phyloP scores from a whole-genome alignment of 805 yeast genomes.

The Lipomyces sp. region DNA sequence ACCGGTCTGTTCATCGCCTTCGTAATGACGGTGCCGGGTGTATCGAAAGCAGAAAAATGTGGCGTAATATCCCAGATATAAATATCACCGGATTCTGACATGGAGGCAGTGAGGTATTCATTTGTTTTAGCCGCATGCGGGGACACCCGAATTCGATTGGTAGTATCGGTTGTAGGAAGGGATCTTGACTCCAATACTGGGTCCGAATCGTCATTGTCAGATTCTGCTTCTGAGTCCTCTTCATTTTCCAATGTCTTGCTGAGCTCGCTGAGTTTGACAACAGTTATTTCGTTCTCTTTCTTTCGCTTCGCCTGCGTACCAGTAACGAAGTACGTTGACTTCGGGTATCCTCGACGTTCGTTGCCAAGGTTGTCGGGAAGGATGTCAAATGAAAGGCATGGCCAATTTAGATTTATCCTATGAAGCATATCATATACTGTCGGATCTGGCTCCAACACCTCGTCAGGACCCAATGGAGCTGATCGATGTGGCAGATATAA shows the following conservation, averaged over 20 bases:
- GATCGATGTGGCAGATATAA: slow-evolving; percentile 88
- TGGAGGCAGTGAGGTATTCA: slow-evolving; percentile 83
- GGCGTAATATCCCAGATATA: slow-evolving; percentile 78
- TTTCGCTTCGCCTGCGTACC: slow-evolving; percentile 91
- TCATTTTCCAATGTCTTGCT: slow-evolving; percentile 86
- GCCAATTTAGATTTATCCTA: slow-evolving; percentile 94
- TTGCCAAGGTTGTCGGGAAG: slow-evolving; percentile 84
- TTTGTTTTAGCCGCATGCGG: slow-evolving; percentile 76
- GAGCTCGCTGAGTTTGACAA: slow-evolving; percentile 80
- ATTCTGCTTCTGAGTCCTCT: slow-evolving; percentile 75
- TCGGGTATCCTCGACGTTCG: slow-evolving; percentile 90
- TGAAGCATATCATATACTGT: slow-evolving; percentile 96
- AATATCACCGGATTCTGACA: slow-evolving; percentile 90
- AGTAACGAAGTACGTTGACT: slow-evolving; percentile 79
- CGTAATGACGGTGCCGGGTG: slow-evolving; percentile 83
- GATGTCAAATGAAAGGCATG: slow-evolving; percentile 88
- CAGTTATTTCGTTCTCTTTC: slow-evolving; percentile 85
- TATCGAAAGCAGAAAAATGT: slow-evolving; percentile 80
- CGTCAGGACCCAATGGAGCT: slow-evolving; percentile 91
- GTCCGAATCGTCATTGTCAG: slow-evolving; percentile 65
- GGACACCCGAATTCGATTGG: slow-evolving; percentile 84
- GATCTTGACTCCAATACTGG: slow-evolving; percentile 87
- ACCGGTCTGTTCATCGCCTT: slow-evolving; percentile 77
- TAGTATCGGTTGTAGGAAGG: slow-evolving; percentile 77
- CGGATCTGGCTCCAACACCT: slow-evolving; percentile 95